Conservation (phyloP, 306 rosid genomes). For the Sicyos edulis region DNA sequence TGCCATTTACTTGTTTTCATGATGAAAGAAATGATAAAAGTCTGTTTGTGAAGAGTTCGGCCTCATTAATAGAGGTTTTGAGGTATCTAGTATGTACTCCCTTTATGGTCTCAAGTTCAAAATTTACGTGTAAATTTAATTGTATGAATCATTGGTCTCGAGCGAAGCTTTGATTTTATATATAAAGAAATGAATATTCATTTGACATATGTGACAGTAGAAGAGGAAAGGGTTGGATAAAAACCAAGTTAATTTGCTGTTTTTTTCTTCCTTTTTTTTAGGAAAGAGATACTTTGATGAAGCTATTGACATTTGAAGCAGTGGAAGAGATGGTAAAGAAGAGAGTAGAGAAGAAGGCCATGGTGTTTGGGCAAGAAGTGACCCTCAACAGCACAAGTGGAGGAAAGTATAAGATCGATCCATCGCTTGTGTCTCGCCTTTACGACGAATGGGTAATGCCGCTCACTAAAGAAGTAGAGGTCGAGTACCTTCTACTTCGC, state of each 20-base stretch:
- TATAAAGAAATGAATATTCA: too few relatives aligned
- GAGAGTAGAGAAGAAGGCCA: constrained; percentile 83
- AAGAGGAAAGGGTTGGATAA: too few relatives aligned
- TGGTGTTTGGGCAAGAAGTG: constrained; percentile 59
- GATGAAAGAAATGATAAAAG: too few relatives aligned
- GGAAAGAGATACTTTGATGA: constrained; percentile 75
- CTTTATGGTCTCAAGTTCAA: too few relatives aligned
- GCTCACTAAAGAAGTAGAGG: constrained; percentile 72
- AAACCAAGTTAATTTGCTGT: too few relatives aligned
- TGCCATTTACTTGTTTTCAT: too few relatives aligned
- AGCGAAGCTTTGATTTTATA: too few relatives aligned
- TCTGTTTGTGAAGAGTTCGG: too few relatives aligned
- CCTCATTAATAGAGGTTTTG: too few relatives aligned
- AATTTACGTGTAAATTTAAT: too few relatives aligned
- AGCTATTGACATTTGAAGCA: constrained; percentile 55
- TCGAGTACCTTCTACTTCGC: constrained; percentile 74
- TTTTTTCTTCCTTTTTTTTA: constrained; percentile 28
- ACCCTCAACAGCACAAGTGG: constrained; percentile 22
- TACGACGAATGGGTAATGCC: constrained; percentile 82
- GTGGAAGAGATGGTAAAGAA: constrained; percentile 72
- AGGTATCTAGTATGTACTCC: too few relatives aligned
- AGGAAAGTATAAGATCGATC: constrained; percentile 49
- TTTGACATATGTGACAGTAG: not conserved
- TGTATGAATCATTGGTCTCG: too few relatives aligned
- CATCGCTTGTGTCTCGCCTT: constrained; percentile 45